Conservation (phyloP, 805 yeast genomes). For the Barnettozyma wickerhamii region DNA sequence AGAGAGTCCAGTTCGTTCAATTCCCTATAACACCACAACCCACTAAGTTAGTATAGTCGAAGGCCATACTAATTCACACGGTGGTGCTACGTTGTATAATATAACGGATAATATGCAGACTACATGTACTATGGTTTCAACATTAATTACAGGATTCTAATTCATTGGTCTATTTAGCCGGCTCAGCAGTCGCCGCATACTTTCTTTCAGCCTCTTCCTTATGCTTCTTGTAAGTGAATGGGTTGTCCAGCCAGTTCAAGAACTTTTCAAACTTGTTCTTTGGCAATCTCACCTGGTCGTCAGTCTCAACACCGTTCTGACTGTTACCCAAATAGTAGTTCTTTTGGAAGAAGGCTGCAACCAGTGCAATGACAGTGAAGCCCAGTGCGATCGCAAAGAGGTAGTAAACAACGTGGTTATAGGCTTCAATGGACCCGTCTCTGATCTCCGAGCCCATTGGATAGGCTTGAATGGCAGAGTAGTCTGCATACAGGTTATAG, state of each 20-base stretch:
- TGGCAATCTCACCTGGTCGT: slow-evolving; percentile 10
- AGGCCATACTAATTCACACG: no score
- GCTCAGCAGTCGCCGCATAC: background rate
- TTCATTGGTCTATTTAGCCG: no score
- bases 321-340: slow-evolving; percentile 32
- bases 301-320: slow-evolving; percentile 32
- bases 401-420: slow-evolving; percentile 26
- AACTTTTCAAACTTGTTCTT: background rate
- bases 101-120: no score
- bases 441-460: slow-evolving; percentile 27
- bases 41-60: no score
- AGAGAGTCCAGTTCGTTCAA: no score
- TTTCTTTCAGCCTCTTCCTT: background rate
- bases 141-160: no score
- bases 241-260: slow-evolving; percentile 2
- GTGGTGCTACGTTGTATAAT: no score
- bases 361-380: slow-evolving; percentile 26
- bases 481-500: slow-evolving; percentile 19
- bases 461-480: slow-evolving; percentile 21
- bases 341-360: slow-evolving; percentile 30
- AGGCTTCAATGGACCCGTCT: slow-evolving; percentile 31
- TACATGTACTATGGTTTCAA: no score
- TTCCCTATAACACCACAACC: no score
- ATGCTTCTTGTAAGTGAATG: background rate
- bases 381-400: slow-evolving; percentile 29